Evolutionary conservation across 768 basidiomycete species (phyloP), one percentile per base, ranked within the genome.

Genomic region (Tephrocybe rancida): DNA sequence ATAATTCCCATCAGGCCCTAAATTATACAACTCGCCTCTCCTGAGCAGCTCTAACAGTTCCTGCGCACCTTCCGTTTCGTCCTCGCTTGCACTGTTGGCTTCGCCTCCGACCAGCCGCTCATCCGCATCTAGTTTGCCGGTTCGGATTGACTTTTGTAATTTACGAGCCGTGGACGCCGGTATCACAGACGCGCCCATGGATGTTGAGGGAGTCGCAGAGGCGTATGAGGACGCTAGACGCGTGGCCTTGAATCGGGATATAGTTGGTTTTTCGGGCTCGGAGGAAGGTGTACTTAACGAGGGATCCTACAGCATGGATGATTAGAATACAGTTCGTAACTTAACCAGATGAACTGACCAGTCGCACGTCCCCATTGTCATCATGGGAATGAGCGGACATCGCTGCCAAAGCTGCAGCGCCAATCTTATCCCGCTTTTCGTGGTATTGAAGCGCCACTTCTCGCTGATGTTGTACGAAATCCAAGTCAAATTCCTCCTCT

Each of bases 361-460:
- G 53, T 80, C 84, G 70, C 52, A 81, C 75, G 62, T 74, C 72
- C 41, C 77, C 78, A 43, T 76, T 61, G 26, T 71, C 70, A 30
- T 73, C 71, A 52, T 78, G 76, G 21, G 70, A 67, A 58, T 79
- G 79, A 5, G 73, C 71, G 46, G 71, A 70, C 74, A 88, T 76
- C 9, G 78, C 80, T 35, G 73, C 71, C 13, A 79, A 72, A 39
- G 82, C 79, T 42, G 78, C 79, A 34, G 78, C 72, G 1, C 84
- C 83, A 46, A 91, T 77, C 16, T 72, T 72, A 30, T 68, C 70
- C 44, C 87, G 82, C 64, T 84, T 87, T 57, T 77, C 70, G 65
- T 86, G 76, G 62, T 92, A 92, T 58, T 84, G 84, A 37, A 91
- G 62, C 16, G 86, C 84, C 58, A 92, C 79, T 65, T 91, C 89